Conservation (phyloP, 2,329 filamentous ascomycete species). For the Xylaria sp. region DNA sequence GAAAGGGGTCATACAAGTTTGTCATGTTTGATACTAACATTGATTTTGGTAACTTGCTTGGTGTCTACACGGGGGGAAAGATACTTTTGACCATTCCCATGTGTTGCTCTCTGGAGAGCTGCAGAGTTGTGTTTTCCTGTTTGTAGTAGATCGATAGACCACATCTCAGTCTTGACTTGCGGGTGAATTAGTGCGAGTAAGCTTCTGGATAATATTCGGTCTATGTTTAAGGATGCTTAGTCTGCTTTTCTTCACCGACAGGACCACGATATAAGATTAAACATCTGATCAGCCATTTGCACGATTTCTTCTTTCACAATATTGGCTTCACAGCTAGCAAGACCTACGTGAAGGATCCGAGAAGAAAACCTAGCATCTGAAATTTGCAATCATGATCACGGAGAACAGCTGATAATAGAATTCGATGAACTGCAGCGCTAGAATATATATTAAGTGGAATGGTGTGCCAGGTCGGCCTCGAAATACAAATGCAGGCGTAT, state of each 20-base stretch:
- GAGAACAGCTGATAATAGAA: not conserved
- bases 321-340: constrained; percentile 1
- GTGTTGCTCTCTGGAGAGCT: not conserved
- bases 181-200: not conserved
- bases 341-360: not conserved
- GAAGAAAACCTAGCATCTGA: not conserved
- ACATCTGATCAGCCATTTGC: constrained; percentile 1
- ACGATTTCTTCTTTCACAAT: constrained; percentile 16
- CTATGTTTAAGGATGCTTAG: not conserved
- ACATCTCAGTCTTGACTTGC: not conserved
- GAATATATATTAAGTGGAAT: not conserved
- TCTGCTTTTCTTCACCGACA: constrained; percentile 2
- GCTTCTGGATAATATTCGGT: not conserved
- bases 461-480: not conserved
- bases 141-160: constrained; percentile 17
- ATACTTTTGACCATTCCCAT: constrained; percentile 4
- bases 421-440: not conserved
- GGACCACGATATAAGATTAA: constrained; percentile 15
- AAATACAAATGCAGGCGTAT: not conserved
- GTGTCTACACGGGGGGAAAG: constrained; percentile 3
- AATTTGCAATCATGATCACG: not conserved
- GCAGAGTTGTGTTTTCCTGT: not conserved
- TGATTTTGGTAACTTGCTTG: constrained; percentile 4
- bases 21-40: not conserved
- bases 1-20: constrained; percentile 11